phyloP scores from a whole-genome alignment of 129 eudicot genomes.

The Scalesia atractyloides region DNA sequence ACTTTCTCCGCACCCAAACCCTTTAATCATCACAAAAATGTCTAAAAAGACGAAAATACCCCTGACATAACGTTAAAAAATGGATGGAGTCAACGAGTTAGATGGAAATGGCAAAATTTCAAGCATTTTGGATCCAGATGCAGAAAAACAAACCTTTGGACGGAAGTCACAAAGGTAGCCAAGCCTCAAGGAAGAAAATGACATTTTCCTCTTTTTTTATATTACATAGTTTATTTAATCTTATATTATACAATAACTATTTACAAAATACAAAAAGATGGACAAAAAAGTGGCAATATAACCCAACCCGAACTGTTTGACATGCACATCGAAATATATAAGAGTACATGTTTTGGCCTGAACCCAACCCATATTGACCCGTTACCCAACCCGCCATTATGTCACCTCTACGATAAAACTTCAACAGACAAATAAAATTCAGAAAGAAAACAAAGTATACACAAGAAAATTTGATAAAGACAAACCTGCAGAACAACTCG shows the following conservation, averaged over 20 bases:
- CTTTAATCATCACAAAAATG: too few relatives aligned
- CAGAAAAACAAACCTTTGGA: too few relatives aligned
- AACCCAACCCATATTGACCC: not conserved
- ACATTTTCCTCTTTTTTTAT: too few relatives aligned
- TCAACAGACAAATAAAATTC: conserved; percentile 5
- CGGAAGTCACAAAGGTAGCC: too few relatives aligned
- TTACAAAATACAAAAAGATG: conserved; percentile 4
- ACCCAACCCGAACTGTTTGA: not conserved
- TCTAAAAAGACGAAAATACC: too few relatives aligned
- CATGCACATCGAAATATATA: not conserved
- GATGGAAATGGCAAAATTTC: too few relatives aligned
- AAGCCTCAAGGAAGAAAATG: too few relatives aligned
- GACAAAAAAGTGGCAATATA: not conserved
- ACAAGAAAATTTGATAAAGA: not conserved
- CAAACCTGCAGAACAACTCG: conserved; percentile 97
- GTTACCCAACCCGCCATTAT: not conserved
- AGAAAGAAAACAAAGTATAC: not conserved
- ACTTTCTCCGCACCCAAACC: too few relatives aligned
- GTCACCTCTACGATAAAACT: not conserved
- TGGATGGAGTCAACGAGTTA: too few relatives aligned
- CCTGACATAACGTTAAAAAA: too few relatives aligned
- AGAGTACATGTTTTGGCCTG: not conserved
- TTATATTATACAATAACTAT: not conserved
- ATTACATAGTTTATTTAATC: not conserved
- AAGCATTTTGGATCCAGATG: too few relatives aligned